These are phyloP conservation scores for Aspergillus aculeatinus DNA, from an alignment of 2,329 filamentous ascomycete species.

Conservation along the genomic window DNA sequence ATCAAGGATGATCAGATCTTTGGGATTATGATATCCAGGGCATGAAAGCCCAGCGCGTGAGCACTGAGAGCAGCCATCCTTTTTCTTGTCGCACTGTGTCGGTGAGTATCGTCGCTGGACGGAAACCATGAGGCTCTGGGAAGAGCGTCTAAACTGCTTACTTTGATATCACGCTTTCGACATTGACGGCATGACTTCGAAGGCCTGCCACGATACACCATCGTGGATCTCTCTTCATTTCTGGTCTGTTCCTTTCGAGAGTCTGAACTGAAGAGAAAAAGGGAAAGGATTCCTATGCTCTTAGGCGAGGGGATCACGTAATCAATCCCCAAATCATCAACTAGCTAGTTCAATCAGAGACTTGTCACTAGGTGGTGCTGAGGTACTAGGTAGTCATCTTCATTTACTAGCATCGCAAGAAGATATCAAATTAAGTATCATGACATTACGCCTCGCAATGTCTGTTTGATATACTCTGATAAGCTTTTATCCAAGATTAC, in stretches of 20 bases:
- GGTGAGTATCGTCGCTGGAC: not conserved
- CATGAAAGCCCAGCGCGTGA: not conserved
- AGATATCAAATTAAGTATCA: no score
- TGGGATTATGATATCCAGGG: not conserved
- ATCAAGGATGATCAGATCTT: conserved; percentile 3
- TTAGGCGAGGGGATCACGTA: no score
- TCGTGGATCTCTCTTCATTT: not conserved
- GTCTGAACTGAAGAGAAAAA: no score
- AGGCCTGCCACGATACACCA: conserved; percentile 9
- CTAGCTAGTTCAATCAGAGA: no score
- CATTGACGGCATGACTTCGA: conserved; percentile 8
- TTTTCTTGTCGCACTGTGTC: conserved; percentile 6
- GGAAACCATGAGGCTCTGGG: not conserved
- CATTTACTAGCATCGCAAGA: no score
- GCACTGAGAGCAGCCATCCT: conserved; percentile 7
- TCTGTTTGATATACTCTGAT: not conserved
- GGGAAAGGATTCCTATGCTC: no score
- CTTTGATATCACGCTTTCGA: conserved; percentile 8
- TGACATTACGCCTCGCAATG: no score
- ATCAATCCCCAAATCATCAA: no score
- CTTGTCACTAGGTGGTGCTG: no score
- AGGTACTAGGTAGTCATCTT: no score
- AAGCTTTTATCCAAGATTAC: conserved; percentile 21
- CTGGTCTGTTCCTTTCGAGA: no score
- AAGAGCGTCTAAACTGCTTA: not conserved